These are phyloP conservation scores for Protomyces inundatus DNA, from an alignment of 1,139 yeast species.

Conservation along the genomic window DNA sequence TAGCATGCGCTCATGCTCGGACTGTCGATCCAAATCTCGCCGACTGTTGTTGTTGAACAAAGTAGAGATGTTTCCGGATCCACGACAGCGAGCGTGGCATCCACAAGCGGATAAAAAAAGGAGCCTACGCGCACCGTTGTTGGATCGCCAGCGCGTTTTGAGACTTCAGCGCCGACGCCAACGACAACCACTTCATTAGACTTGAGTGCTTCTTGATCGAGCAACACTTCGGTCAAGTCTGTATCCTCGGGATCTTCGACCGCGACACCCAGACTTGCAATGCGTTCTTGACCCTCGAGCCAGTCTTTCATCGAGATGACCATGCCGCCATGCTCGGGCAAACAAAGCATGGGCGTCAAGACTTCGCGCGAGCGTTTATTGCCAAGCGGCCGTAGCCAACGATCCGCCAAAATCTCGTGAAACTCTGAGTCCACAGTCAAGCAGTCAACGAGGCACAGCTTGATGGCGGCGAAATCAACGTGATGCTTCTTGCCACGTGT, in stretches of 20 bases:
- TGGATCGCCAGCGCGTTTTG: conserved; percentile 34
- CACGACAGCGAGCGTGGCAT: conserved; percentile 86
- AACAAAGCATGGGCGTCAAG: conserved; percentile 81
- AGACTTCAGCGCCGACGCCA: conserved; percentile 49
- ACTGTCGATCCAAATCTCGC: conserved; percentile 94
- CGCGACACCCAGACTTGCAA: conserved; percentile 35
- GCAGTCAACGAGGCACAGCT: conserved; percentile 87
- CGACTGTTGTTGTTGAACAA: conserved; percentile 71
- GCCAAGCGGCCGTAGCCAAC: conserved; percentile 89
- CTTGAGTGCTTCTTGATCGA: conserved; percentile 76
- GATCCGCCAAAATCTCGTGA: conserved; percentile 78
- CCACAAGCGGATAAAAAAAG: conserved; percentile 91
- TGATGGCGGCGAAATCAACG: conserved; percentile 73
- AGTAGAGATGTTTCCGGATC: conserved; percentile 80
- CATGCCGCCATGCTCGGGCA: conserved; percentile 95
- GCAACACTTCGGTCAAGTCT: conserved; percentile 60
- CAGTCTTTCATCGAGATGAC: conserved; percentile 88
- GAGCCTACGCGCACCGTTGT: conserved; percentile 70
- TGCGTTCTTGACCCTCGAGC: conserved; percentile 67
- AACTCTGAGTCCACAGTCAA: conserved; percentile 93
- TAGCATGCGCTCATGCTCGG: conserved; percentile 86
- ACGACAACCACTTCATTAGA: conserved; percentile 66
- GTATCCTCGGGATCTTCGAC: conserved; percentile 38
- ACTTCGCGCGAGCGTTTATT: conserved; percentile 71
- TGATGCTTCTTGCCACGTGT: conserved; percentile 74